Evolutionary conservation across 768 basidiomycete genomes (phyloP), one percentile per base, ranked within the genome.

Genomic region (Trametes sanguinea): DNA sequence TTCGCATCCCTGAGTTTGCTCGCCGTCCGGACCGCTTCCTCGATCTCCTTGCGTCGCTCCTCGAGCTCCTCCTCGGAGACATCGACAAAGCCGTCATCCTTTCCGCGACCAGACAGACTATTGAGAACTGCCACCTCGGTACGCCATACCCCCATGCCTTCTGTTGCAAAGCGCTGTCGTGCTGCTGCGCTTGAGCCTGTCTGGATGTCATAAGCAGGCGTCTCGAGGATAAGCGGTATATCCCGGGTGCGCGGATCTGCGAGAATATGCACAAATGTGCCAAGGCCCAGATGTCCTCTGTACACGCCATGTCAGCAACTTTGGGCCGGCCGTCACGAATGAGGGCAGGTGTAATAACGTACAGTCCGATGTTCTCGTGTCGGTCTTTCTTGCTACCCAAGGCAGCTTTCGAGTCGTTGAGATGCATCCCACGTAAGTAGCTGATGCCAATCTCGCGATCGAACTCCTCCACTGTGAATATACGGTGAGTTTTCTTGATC

Each of bases 351-450:
- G n/a, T n/a, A n/a, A n/a, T n/a, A n/a, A 40, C 89, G 64, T 69
- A 91, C 89, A 90, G 71, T 22, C 94, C 94, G 40, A 95, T 87
- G 63, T 92, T 94, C 72, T 93, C 86, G 66, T 95, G 94, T 42
- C 90, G 75, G 67, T 95, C 94, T 65, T 84, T 87, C 66, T 82
- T 87, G 11, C 88, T 87, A 3, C 78, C 82, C 11, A 84, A 77
- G 1, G 75, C 77, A 8, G 81, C 82, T 71, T 92, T 91, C 11
- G 89, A 90, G 71, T 94, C 93, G 69, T 95, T 95, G 47, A 94
- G 70, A 68, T 95, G 94, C 83, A 94, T 88, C 1, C 88, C 93
- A 3, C 85, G 81, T 14, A 95, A 83, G 69, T 92, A 94, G 11
- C 78, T 70, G 29, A 91, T 67, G 2, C 94, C 91, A 3, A 95